Evolutionary conservation across 257 asterid genomes (phyloP), one percentile per base, ranked within the genome.

Genomic region (Verbena officinalis): DNA sequence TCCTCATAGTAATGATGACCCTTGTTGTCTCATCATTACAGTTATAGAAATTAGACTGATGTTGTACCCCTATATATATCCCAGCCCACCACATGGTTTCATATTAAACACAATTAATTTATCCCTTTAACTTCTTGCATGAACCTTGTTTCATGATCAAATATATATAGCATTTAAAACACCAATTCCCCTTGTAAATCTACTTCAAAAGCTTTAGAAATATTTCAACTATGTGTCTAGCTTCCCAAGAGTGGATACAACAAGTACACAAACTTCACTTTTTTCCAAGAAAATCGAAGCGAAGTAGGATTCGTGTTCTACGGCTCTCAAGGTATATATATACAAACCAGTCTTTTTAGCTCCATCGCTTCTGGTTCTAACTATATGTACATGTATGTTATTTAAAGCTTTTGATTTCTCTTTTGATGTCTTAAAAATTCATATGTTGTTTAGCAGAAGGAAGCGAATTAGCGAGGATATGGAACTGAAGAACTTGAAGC

Each of bases 401-500:
- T 9, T 30, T 27, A 27, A 27, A 27, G 33, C 33, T 2, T 27
- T 8, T 12, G 11, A 13, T 20, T 39, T 7, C 24, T 66, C 38
- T 19, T 33, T 11, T 7, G 30, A 22, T 27, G 9, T 42, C n/a
- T 12, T 5, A 40, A 2, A n/a, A 27, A 27, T 2, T 5, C 33
- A 6, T 24, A 16, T 54, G 5, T 15, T 15, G 9, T 44, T 12
- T 48, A 52, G 75, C 62, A 72, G 82, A 69, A 77, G 75, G 73
- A 75, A 55, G 23, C 56, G 55, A 49, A 27, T 27, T 2, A 24
- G 71, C 33, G 84, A 73, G 9, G 84, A 77, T 0, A 80, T 87
- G 79, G 73, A 75, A 11, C 2, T 77, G 62, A 78, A 75, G 88
- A 90, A 87, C 61, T 56, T 90, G 84, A 87, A 78, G 84, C 72